phyloP scores from a whole-genome alignment of 2,329 filamentous ascomycete genomes.

The Aspergillus ochraceus region DNA sequence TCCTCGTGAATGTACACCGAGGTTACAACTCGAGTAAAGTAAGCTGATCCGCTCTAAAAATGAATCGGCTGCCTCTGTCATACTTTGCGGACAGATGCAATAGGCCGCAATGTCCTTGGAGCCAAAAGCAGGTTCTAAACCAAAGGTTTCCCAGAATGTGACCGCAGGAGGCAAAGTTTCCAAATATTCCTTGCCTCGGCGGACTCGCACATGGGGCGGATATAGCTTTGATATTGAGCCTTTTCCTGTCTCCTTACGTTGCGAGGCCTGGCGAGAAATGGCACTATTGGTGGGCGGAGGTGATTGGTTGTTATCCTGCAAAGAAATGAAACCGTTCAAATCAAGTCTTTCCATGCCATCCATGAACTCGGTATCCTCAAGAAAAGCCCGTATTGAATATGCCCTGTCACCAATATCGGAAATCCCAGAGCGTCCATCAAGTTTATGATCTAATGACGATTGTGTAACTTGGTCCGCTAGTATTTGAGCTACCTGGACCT shows the following conservation, averaged over 20 bases:
- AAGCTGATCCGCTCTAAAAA: constrained; percentile 56
- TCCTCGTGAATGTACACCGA: constrained; percentile 53
- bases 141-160: constrained; percentile 62
- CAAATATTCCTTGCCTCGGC: constrained; percentile 53
- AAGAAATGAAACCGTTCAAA: constrained; percentile 35
- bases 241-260: constrained; percentile 28
- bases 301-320: constrained; percentile 28
- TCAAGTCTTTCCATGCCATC: constrained; percentile 36
- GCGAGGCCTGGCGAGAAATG: constrained; percentile 20
- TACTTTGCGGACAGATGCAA: constrained; percentile 55
- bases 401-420: constrained; percentile 29
- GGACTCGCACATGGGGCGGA: constrained; percentile 55
- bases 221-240: constrained; percentile 45
- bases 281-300: constrained; percentile 14
- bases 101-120: constrained; percentile 59
- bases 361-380: constrained; percentile 30
- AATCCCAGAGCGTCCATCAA: constrained; percentile 28
- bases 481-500: constrained; percentile 42
- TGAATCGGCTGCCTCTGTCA: constrained; percentile 47
- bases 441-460: constrained; percentile 41
- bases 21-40: constrained; percentile 57
- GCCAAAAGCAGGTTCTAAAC: constrained; percentile 56
- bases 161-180: constrained; percentile 58
- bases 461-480: constrained; percentile 46
- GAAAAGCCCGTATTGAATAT: constrained; percentile 22